phyloP scores from a whole-genome alignment of 2,329 filamentous ascomycete species.

The Neophaeococcomyces aloes region DNA sequence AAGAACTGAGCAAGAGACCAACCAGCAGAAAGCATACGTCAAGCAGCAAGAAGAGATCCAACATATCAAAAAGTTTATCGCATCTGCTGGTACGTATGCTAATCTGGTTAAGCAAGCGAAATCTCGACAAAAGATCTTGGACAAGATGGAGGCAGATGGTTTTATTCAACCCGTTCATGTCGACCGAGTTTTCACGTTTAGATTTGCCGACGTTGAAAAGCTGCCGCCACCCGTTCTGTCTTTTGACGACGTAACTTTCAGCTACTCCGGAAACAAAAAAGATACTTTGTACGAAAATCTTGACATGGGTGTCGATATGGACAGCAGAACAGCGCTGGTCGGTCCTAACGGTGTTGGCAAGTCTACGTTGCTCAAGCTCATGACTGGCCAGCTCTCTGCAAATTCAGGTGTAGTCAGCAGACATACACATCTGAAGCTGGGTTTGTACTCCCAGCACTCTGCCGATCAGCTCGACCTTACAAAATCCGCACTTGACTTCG shows the following conservation, averaged over 20 bases:
- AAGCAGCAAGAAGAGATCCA: constrained; percentile 99
- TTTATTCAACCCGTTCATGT: constrained; percentile 83
- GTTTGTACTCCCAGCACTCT: constrained; percentile 96
- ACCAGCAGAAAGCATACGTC: constrained; percentile 97
- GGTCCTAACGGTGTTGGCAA: constrained; percentile 99
- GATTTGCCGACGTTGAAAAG: constrained; percentile 97
- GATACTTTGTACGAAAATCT: constrained; percentile 95
- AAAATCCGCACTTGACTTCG: constrained; percentile 95
- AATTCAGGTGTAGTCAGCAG: constrained; percentile 69
- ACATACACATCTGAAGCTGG: constrained; percentile 97
- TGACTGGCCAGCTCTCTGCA: constrained; percentile 88
- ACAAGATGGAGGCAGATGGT: constrained; percentile 99
- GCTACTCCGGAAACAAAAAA: constrained; percentile 78
- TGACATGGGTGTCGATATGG: constrained; percentile 99
- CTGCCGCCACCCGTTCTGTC: constrained; percentile 94
- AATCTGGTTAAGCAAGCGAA: constrained; percentile 98
- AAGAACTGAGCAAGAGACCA: constrained; percentile 82
- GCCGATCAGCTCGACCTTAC: constrained; percentile 96
- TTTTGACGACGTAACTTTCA: constrained; percentile 95
- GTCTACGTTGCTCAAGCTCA: constrained; percentile 87
- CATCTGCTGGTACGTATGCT: constrained; percentile 97
- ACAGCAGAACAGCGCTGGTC: constrained; percentile 91
- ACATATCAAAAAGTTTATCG: constrained; percentile 99
- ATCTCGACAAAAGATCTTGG: constrained; percentile 97
- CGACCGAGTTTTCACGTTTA: constrained; percentile 91